Percentiles rank a stretch among this genome's conserved stretches.
These are phyloP conservation scores for Cytospora piceae DNA, from an alignment of 2,329 filamentous ascomycete genomes.

Conservation along the genomic window DNA sequence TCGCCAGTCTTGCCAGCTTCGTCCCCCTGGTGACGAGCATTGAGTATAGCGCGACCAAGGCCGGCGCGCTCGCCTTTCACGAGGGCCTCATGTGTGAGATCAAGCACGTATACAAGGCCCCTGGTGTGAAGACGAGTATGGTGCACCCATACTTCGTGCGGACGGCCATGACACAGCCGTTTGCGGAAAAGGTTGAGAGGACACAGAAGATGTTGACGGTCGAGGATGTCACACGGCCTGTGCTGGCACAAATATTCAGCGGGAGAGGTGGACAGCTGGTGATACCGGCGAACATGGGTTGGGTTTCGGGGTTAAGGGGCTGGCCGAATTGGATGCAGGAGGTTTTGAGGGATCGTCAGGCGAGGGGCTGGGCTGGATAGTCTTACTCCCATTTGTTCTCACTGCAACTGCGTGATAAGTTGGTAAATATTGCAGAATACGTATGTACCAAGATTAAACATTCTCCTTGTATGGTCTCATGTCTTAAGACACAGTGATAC, in stretches of 20 bases:
- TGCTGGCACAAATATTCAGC: slow-evolving; percentile 54
- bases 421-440: neutral
- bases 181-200: slow-evolving; percentile 36
- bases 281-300: slow-evolving; percentile 41
- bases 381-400: neutral
- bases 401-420: neutral
- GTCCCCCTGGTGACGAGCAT: slow-evolving; percentile 55
- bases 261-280: slow-evolving; percentile 54
- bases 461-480: neutral
- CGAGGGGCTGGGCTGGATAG: neutral
- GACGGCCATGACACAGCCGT: slow-evolving; percentile 49
- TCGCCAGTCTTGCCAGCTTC: slow-evolving; percentile 60
- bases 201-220: slow-evolving; percentile 41
- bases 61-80: slow-evolving; percentile 61
- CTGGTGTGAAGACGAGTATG: slow-evolving; percentile 56
- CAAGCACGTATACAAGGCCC: slow-evolving; percentile 54
- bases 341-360: slow-evolving; percentile 37
- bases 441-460: too few species aligned
- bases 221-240: slow-evolving; percentile 49
- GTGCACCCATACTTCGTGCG: slow-evolving; percentile 51
- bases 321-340: slow-evolving; percentile 46
- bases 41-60: slow-evolving; percentile 62
- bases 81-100: slow-evolving; percentile 55
- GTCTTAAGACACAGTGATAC: slow-evolving; percentile 31
- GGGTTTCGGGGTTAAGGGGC: slow-evolving; percentile 43